These are phyloP conservation scores for Fusarium sp. DNA, from an alignment of 2,329 filamentous ascomycete species.

Conservation along the genomic window DNA sequence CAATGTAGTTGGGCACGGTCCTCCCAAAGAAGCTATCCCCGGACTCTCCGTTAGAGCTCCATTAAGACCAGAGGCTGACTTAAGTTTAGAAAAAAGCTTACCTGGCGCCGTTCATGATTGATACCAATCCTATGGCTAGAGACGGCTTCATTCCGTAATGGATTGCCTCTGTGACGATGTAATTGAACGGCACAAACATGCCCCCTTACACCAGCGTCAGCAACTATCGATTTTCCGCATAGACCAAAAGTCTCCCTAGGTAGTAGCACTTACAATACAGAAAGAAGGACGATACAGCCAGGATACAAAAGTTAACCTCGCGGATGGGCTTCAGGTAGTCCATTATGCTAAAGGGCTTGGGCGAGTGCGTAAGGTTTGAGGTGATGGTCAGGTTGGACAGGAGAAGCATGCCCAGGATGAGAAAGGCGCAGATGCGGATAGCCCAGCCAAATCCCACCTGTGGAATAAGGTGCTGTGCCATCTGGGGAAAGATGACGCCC, in stretches of 20 bases:
- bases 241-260: not conserved
- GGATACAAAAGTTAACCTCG: slow-evolving; percentile 28
- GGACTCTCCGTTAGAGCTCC: slow-evolving; percentile 4
- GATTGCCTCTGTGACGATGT: slow-evolving; percentile 31
- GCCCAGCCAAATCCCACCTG: slow-evolving; percentile 56
- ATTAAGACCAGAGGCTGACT: not conserved
- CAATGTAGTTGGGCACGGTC: slow-evolving; percentile 31
- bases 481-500: slow-evolving; percentile 58
- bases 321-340: slow-evolving; percentile 14
- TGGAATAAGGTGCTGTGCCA: slow-evolving; percentile 37
- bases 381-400: slow-evolving; percentile 32
- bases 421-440: slow-evolving; percentile 67
- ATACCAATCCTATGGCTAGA: slow-evolving; percentile 26
- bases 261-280: slow-evolving; percentile 23
- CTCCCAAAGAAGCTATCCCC: slow-evolving; percentile 29
- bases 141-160: slow-evolving; percentile 25
- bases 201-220: slow-evolving; percentile 18
- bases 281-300: slow-evolving; percentile 25
- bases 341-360: slow-evolving; percentile 13
- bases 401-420: slow-evolving; percentile 31
- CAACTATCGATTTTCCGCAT: not conserved
- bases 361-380: slow-evolving; percentile 24
- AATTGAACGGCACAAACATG: slow-evolving; percentile 32
- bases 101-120: slow-evolving; percentile 33
- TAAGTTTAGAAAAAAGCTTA: slow-evolving; percentile 4